Base-by-base conservation (phyloP, 1,139 yeast species). In the Taphrina wiesneri region DNA sequence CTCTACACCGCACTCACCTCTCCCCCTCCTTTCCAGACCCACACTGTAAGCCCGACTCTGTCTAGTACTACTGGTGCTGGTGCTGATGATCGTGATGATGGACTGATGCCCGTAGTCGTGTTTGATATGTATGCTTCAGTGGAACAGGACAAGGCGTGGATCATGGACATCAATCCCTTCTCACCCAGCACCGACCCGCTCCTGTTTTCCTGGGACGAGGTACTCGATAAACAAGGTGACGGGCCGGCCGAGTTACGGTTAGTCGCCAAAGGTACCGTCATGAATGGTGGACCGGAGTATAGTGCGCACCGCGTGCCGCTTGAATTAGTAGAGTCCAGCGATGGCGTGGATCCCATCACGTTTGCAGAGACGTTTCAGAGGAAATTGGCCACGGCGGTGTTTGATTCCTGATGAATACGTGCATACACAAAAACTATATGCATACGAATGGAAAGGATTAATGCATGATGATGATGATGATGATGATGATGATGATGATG, bases 251-350 rank as follows among this genome's bases (percentile, higher is more conserved):
- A 85, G 57, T 74, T 92, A n/a, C 78, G 98, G 52, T 75, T 92
- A 13, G 86, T 93, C 13, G 81, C 85, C 1, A 83, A 84, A 71
- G 85, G 87, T 67, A 65, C 70, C 53, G 62, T 67, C 19, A 80
- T 88, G 30, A 87, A 89, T 0, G 90, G 91, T 77, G 87, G 90
- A 0, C 78, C 85, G 0, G 88, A 87, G 71, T 93, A 89, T 74
- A 85, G 96, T 2, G 96, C 92, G 73, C 90, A 87, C 74, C 92
- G 88, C 73, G 97, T 93, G 1, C 99, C 99, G 0, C 80, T 84
- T 64, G 99, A 93, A 72, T 85, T 95, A 34, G 87, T 93, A 3
- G 95, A 90, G 74, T 97, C 97, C 0, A 81, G 90, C 32, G 74
- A 67, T 19, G 71, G 71, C 28, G 70, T 64, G 21, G 71, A 72